Evolutionary conservation across 352 stramenopile species (phyloP).

Genomic region (Phytophthora pluvialis): DNA sequence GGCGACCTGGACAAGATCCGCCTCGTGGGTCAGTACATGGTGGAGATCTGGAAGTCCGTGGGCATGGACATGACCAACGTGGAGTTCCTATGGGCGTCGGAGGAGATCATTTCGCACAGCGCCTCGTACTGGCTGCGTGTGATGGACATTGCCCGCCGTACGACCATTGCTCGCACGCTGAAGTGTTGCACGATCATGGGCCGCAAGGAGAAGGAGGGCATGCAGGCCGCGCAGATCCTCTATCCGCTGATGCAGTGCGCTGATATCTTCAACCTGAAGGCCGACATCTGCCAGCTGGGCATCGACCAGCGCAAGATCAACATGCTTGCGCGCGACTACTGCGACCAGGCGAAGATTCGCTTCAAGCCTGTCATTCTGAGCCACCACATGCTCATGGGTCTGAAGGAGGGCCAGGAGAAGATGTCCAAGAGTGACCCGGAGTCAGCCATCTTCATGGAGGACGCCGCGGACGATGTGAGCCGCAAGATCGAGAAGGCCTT

Average conservation of each 20-base stretch:
- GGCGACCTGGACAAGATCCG: slow-evolving; percentile 98
- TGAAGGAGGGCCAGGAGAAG: slow-evolving; percentile 99
- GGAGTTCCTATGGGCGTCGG: slow-evolving; percentile 98
- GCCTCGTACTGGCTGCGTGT: slow-evolving; percentile 94
- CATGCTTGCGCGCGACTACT: slow-evolving; percentile 99
- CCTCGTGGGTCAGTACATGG: slow-evolving; percentile 96
- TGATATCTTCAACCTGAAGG: slow-evolving; percentile 99
- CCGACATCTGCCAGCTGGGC: slow-evolving; percentile 99
- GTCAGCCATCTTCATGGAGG: slow-evolving; percentile 99
- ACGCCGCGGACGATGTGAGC: slow-evolving; percentile 93
- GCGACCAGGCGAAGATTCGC: slow-evolving; percentile 94
- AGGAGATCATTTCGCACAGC: slow-evolving; percentile 93
- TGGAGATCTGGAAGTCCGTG: slow-evolving; percentile 99
- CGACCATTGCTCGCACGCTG: slow-evolving; percentile 94
- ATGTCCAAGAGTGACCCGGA: slow-evolving; percentile 99
- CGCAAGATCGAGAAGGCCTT: slow-evolving; percentile 99
- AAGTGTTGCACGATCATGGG: slow-evolving; percentile 99
- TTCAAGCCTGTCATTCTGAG: slow-evolving; percentile 97
- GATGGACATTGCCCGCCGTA: slow-evolving; percentile 94
- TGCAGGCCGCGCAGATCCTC: slow-evolving; percentile 96
- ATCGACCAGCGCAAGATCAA: slow-evolving; percentile 99
- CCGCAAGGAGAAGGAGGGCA: slow-evolving; percentile 88
- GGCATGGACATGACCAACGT: slow-evolving; percentile 99
- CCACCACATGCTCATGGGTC: slow-evolving; percentile 99
- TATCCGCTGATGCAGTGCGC: slow-evolving; percentile 99